These are phyloP conservation scores for Coleophoma crateriformis DNA, from an alignment of 2,329 filamentous ascomycete genomes.

Conservation along the genomic window DNA sequence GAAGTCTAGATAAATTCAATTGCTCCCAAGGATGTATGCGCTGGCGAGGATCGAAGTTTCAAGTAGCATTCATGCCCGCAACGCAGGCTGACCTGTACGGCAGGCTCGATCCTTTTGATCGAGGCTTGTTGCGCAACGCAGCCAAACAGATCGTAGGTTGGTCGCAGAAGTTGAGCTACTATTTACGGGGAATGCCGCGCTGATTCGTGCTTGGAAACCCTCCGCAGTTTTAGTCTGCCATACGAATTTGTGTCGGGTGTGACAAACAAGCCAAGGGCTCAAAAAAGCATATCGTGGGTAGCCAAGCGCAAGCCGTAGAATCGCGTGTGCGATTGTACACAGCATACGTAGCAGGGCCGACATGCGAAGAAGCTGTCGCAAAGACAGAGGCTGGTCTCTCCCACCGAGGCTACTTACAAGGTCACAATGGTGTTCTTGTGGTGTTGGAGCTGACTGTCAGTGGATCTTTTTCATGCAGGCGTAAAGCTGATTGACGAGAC, in stretches of 20 bases:
- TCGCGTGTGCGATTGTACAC: not conserved
- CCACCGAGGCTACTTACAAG: too few species aligned
- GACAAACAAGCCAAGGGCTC: conserved; percentile 6
- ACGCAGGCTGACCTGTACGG: conserved; percentile 7
- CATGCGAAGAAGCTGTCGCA: too few species aligned
- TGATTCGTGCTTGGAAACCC: conserved; percentile 14
- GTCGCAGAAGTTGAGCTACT: conserved; percentile 1
- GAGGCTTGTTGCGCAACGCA: conserved; percentile 9
- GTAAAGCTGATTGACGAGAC: conserved; percentile 1
- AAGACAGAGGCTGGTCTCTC: too few species aligned
- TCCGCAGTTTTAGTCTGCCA: conserved; percentile 15
- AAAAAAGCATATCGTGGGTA: too few species aligned
- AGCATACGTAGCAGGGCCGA: too few species aligned
- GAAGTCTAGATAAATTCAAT: conserved; percentile 5
- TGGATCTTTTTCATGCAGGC: not conserved
- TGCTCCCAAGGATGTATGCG: conserved; percentile 23
- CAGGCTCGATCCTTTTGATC: conserved; percentile 12
- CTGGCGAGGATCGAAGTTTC: conserved; percentile 22
- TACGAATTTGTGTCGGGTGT: conserved; percentile 10
- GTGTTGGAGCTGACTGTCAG: not conserved
- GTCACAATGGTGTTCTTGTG: not conserved
- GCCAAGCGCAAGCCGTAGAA: not conserved
- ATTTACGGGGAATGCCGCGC: conserved; percentile 14
- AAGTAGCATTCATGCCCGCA: conserved; percentile 17
- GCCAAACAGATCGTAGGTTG: conserved; percentile 11